Base-by-base conservation (phyloP, 2,329 filamentous ascomycete genomes). In the Clarireedia homoeocarpa region DNA sequence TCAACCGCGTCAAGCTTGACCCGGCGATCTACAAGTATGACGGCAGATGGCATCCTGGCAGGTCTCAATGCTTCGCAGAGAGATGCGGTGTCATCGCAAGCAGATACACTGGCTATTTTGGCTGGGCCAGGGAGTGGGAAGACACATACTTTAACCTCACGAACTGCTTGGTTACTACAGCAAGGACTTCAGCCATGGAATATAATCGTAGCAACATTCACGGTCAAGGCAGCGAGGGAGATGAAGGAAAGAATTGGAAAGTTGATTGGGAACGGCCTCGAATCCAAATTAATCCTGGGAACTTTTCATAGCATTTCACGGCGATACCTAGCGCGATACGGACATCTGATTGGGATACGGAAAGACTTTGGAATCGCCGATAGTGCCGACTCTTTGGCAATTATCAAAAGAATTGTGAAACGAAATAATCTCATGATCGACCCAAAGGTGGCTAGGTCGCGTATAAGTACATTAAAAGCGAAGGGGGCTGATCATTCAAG, bases 171-270 rank as follows among this genome's bases (percentile, higher is more conserved):
- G 78, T 82, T 96, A 30, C 80, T 96, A 53, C 81, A 85, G 51
- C 77, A 87, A 63, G 82, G 85, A 44, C 82, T 89, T 64, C 80
- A 83, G 56, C 92, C 92, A 66, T 84, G 88, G 74, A 90, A 96
- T 73, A 84, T 97, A 65, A 85, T 99, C 58, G 92, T 96, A 58
- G 94, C 92, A 59, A 97, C 92, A 0, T 99, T 99, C 69, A 99
- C 94, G 2, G 91, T 96, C 70, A 97, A 97, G 71, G 91, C 94
- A 1, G 89, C 91, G 17, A 82, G 80, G 17, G 92, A 97, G 74
- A 99, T 99, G 92, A 90, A 91, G 66, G 84, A 90, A 67, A 83
- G 92, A 6, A 89, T 97, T 56, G 83, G 85, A 0, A 85, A 80
- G 57, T 79, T 89, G n/a, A 77, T 97, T n/a, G 91, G 91, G 1